These are phyloP conservation scores for Calonectria montana DNA, from an alignment of 2,329 filamentous ascomycete species.

Conservation along the genomic window DNA sequence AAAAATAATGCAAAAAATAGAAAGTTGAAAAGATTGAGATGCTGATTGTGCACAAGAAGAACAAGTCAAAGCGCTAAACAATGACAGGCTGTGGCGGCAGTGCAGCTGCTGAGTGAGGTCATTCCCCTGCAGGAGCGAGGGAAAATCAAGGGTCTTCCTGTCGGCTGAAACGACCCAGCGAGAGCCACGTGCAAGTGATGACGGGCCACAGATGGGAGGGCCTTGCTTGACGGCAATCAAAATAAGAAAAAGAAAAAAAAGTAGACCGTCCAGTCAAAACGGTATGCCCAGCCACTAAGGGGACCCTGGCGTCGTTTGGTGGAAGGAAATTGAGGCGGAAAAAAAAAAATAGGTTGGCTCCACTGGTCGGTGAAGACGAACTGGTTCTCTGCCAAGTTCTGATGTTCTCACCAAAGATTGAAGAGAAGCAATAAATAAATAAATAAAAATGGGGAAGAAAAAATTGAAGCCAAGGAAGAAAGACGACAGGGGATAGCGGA, in stretches of 20 bases:
- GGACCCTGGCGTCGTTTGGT: background rate
- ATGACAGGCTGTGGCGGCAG: background rate
- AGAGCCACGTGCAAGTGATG: background rate
- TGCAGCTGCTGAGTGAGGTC: slow-evolving; percentile 12
- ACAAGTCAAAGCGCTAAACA: slow-evolving; percentile 1
- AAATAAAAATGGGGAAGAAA: background rate
- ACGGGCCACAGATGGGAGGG: background rate
- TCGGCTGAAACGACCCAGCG: background rate
- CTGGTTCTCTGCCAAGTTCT: background rate
- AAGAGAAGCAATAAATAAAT: background rate
- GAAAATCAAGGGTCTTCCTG: slow-evolving; percentile 14
- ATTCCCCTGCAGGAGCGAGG: background rate
- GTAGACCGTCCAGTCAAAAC: background rate
- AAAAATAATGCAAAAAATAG: background rate
- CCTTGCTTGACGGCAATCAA: background rate
- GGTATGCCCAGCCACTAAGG: slow-evolving; percentile 4
- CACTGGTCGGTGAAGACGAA: slow-evolving; percentile 18
- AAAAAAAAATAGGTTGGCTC: slow-evolving; percentile 8
- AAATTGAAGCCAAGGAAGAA: too few relatives aligned
- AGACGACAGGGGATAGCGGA: background rate
- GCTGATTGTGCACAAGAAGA: background rate
- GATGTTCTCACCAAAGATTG: too few relatives aligned
- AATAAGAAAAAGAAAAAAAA: background rate
- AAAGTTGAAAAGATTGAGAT: background rate
- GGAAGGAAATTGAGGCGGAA: background rate